These are phyloP conservation scores for Aspergillus fructus DNA, from an alignment of 2,329 filamentous ascomycete genomes.

Conservation along the genomic window DNA sequence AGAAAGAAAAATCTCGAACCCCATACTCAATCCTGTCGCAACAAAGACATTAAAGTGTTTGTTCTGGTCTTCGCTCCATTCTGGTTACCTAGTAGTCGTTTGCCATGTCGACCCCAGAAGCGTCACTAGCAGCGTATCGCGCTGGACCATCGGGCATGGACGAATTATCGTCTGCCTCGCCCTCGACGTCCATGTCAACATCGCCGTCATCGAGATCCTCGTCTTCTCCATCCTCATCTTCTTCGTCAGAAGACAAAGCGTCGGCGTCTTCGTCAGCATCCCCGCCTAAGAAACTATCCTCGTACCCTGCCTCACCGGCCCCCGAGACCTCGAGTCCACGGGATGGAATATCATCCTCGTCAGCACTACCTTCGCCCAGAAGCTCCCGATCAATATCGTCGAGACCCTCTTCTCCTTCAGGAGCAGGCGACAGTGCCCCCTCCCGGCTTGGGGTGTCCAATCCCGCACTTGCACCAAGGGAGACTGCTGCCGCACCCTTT, in stretches of 20 bases:
- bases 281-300: constrained; percentile 28
- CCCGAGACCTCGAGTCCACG: constrained; percentile 18
- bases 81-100: constrained; percentile 16
- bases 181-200: constrained; percentile 20
- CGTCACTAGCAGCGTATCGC: constrained; percentile 34
- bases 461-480: constrained; percentile 14
- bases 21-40: neutral
- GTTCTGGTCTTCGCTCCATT: constrained; percentile 11
- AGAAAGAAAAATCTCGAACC: neutral
- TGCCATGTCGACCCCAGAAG: constrained; percentile 22
- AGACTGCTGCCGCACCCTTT: constrained; percentile 14
- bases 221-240: constrained; percentile 28
- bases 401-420: constrained; percentile 33
- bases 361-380: constrained; percentile 36
- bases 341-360: constrained; percentile 32
- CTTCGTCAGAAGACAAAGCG: constrained; percentile 30
- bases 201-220: constrained; percentile 37
- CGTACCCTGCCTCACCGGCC: constrained; percentile 23
- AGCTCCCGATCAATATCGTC: constrained; percentile 41
- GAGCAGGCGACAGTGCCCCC: constrained; percentile 21
- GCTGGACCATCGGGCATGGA: constrained; percentile 33
- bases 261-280: constrained; percentile 25
- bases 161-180: constrained; percentile 31
- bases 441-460: constrained; percentile 27
- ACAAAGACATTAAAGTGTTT: neutral